Evolutionary conservation across 164 flowering plant genomes (phyloP).

Genomic region (Magnolia sinica): DNA sequence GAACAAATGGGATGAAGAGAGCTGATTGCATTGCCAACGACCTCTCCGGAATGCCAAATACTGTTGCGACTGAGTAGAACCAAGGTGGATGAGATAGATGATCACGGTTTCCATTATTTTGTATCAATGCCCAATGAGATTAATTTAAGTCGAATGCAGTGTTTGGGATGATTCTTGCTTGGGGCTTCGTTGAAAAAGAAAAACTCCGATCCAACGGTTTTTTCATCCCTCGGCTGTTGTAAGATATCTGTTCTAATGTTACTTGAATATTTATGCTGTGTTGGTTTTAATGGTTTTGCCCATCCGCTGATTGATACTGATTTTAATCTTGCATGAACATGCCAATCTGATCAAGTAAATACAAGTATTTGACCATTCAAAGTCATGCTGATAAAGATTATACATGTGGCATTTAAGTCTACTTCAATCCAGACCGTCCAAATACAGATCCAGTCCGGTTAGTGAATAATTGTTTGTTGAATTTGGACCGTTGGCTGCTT

Average conservation of each 20-base stretch:
- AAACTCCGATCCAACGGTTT: not conserved
- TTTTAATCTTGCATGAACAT: not conserved
- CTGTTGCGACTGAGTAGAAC: not conserved
- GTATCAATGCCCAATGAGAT: not conserved
- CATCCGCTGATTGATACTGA: not conserved
- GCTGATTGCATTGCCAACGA: conserved; percentile 17
- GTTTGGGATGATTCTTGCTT: not conserved
- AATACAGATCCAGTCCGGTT: too few species aligned
- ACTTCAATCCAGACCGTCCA: too few species aligned
- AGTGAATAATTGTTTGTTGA: too few species aligned
- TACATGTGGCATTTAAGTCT: too few species aligned
- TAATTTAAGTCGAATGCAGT: not conserved
- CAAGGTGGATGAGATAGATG: not conserved
- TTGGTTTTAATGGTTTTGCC: not conserved
- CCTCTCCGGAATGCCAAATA: not conserved
- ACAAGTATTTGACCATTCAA: too few species aligned
- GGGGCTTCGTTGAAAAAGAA: too few species aligned
- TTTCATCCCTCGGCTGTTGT: not conserved
- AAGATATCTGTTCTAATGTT: not conserved
- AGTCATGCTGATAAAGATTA: too few species aligned
- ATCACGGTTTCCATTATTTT: too few species aligned
- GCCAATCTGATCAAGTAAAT: not conserved
- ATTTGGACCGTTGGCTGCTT: too few species aligned
- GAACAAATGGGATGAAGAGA: conserved; percentile 82
- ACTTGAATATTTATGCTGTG: not conserved